Base-by-base conservation (phyloP, 805 yeast species). In the Wickerhamiella azyma region DNA sequence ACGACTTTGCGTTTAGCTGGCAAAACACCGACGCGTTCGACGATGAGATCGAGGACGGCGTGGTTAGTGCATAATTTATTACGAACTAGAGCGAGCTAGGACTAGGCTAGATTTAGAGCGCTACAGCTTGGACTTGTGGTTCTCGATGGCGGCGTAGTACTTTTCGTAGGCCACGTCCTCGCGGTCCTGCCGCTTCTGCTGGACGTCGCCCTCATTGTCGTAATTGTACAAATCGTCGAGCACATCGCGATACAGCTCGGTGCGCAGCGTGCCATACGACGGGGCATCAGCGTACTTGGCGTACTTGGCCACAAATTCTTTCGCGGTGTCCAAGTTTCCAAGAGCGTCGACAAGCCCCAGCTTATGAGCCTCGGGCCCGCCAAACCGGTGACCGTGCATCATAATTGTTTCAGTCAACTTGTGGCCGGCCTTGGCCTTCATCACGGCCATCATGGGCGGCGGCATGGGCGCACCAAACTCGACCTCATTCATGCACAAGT, bases 281-380 rank as follows among this genome's bases (percentile, higher is more conserved):
- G 61, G 61, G 26, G 64, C 53, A 18, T 42, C 21, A 8, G 64
- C 59, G 24, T 55, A 49, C 28, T 46, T 46, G 21, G 45, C 46
- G 17, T 56, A 46, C 41, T 50, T 45, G 35, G 41, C 43, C 10
- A 54, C 66, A 30, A 64, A 48, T 19, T 33, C 58, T 45, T 59
- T 61, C 4, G 57, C 67, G 41, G 61, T 66, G 1, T 53, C 51
- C 26, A 61, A 42, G n/a, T 55, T 62, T 7, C 69, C 69, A 28
- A 54, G 49, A 1, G 56, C 59, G 37, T 65, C 61, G 38, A 65
- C 53, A 7, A 65, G 40, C 1, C 61, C 96, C 64, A 85, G 95
- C 62, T 88, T 85, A 48, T 88, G 69, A 0, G 97, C 94, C 56
- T 88, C 96, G 58, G 86, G 85, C 3, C 59, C 63, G 3, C 62